Base-by-base conservation (phyloP, 495 filamentous ascomycete genomes). In the Evernia prunastri region DNA sequence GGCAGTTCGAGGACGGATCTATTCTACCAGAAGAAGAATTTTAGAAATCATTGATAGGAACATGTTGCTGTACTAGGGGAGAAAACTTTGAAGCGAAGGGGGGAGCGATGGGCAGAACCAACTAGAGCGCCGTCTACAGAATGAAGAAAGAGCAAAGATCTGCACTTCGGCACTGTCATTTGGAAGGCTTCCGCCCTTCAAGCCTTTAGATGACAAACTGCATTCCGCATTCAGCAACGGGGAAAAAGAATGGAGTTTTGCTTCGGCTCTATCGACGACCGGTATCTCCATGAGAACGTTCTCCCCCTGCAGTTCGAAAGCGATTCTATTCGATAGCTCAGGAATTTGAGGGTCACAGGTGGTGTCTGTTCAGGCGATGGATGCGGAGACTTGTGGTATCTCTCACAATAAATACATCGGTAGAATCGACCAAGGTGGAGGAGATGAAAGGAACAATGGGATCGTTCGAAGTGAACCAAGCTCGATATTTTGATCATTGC, bases 1-100 rank as follows among this genome's bases (percentile, higher is more conserved):
- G 94, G 94, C 56, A 92, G 88, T 79, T 93, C 89, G 60, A 83
- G 94, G 77, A 97, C 95, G 64, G 94, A 99, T 83, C 80, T 98
- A 73, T 89, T 93, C 72, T 93, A 90, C 77, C 87, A 89, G 77
- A 88, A 87, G 76, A 89, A 89, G 75, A 86, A 83, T 81, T 88
- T 87, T 75, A 76, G 85, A 69, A 87, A 87, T 81, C 83, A 87
- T 74, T 87, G 78, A 80, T 73, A 40, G 45, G 31, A 8, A 45
- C 35, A 29, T 12, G 29, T 42, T 25, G 8, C 35, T 8, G 15
- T 12, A 18, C 49, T 23, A 31, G 5, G 11, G 49, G 13, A 53
- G 27, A 3, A 1, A 6, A 6, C 9, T 15, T 29, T 31, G 49
- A 25, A 31, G 49, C 15, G 49, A 15, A 18, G 49, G 31, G 15